These are phyloP conservation scores for Xylaria nigripes DNA, from an alignment of 495 filamentous ascomycete genomes.

Conservation along the genomic window DNA sequence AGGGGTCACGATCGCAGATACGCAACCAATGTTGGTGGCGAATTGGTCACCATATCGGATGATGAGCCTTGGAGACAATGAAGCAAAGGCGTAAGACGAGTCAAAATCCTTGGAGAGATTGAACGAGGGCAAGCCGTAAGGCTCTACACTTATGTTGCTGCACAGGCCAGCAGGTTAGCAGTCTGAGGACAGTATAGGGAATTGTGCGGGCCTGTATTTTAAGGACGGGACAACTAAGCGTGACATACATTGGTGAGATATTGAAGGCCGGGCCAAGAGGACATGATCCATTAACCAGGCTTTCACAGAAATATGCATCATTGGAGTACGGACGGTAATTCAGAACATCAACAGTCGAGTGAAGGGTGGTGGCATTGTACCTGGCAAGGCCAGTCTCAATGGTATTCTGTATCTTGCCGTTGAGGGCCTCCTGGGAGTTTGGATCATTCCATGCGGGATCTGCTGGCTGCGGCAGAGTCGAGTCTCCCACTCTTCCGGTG, in stretches of 20 bases:
- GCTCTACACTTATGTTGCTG: constrained; percentile 8
- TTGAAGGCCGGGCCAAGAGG: constrained; percentile 68
- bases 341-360: constrained; percentile 59
- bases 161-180: constrained; percentile 2
- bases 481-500: constrained; percentile 46
- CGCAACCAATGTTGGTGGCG: constrained; percentile 62
- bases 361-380: constrained; percentile 58
- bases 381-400: constrained; percentile 30
- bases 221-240: not conserved
- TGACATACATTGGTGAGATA: constrained; percentile 46
- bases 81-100: constrained; percentile 77
- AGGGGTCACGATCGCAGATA: constrained; percentile 74
- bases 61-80: constrained; percentile 59
- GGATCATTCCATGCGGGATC: constrained; percentile 46
- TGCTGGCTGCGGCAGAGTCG: constrained; percentile 46
- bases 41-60: constrained; percentile 64
- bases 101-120: constrained; percentile 67
- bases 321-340: constrained; percentile 59
- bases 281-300: constrained; percentile 54
- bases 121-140: constrained; percentile 57
- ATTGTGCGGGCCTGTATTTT: not conserved
- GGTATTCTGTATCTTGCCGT: constrained; percentile 69
- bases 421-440: constrained; percentile 36
- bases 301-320: constrained; percentile 54
- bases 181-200: not conserved